Conservation (phyloP, 208 protist genomes). For the Trypanosoma avium region DNA sequence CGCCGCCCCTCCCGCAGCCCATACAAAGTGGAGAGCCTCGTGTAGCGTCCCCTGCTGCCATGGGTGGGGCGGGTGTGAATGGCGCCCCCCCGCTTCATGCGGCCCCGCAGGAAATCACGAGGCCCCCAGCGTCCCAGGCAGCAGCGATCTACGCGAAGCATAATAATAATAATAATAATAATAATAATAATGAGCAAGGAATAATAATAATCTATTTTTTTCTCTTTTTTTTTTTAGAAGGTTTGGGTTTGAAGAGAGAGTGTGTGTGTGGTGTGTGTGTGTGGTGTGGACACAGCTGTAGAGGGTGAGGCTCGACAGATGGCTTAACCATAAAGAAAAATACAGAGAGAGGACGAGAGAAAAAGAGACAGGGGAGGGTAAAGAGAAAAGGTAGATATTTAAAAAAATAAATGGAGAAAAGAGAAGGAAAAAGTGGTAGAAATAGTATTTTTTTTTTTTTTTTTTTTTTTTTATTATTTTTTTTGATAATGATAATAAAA, state of each 20-base stretch:
- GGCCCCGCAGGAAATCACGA: slow-evolving; percentile 75
- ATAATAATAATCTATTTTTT: slow-evolving; percentile 9
- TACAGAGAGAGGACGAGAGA: background rate
- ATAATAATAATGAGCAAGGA: slow-evolving; percentile 1
- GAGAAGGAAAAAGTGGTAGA: background rate
- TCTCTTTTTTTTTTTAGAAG: no score
- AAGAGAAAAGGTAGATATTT: background rate
- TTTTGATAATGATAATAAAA: background rate
- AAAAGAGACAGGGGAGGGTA: background rate
- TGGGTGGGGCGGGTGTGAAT: slow-evolving; percentile 88
- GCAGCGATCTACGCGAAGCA: slow-evolving; percentile 1
- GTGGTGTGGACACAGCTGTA: no score
- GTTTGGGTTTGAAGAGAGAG: no score
- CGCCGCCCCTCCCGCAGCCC: slow-evolving; percentile 79
- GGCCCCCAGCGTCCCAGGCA: slow-evolving; percentile 69
- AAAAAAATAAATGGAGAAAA: slow-evolving; percentile 1
- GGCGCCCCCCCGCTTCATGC: slow-evolving; percentile 69
- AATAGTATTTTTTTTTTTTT: background rate
- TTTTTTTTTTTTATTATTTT: background rate
- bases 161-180: background rate
- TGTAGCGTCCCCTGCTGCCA: slow-evolving; percentile 76
- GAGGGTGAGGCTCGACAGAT: no score
- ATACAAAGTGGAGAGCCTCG: slow-evolving; percentile 56
- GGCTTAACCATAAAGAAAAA: background rate
- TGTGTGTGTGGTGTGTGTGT: no score